Evolutionary conservation across 2,329 filamentous ascomycete species (phyloP).

Genomic region (Penicillium sp.): DNA sequence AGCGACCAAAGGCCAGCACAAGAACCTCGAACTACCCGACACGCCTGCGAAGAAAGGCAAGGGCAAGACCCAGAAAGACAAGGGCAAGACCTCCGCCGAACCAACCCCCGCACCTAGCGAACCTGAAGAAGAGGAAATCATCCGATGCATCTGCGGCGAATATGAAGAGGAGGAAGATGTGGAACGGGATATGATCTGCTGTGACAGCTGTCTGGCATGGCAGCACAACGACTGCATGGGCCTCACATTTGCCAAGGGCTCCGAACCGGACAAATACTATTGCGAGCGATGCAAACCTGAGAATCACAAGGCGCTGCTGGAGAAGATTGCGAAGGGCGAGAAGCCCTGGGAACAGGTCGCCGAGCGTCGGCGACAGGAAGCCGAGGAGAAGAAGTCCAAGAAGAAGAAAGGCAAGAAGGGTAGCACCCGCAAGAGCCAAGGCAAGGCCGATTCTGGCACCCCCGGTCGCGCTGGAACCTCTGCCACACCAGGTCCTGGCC

Average conservation of each 20-base stretch:
- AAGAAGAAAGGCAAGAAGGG: slow-evolving; percentile 53
- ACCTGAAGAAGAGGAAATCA: slow-evolving; percentile 66
- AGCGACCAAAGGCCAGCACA: slow-evolving; percentile 95
- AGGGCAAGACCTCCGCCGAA: slow-evolving; percentile 46
- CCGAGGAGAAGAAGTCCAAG: slow-evolving; percentile 53
- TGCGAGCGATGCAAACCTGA: slow-evolving; percentile 86
- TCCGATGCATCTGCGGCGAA: slow-evolving; percentile 88
- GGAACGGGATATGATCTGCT: slow-evolving; percentile 90
- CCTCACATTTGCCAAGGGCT: slow-evolving; percentile 67
- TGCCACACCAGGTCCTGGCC: slow-evolving; percentile 23
- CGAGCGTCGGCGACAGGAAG: slow-evolving; percentile 58
- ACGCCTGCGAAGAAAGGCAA: slow-evolving; percentile 45
- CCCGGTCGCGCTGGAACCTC: slow-evolving; percentile 32
- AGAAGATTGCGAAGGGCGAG: slow-evolving; percentile 72
- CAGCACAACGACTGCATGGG: slow-evolving; percentile 97
- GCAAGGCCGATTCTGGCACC: slow-evolving; percentile 44
- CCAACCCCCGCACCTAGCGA: slow-evolving; percentile 43
- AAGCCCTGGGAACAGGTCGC: slow-evolving; percentile 76
- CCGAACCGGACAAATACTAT: slow-evolving; percentile 78
- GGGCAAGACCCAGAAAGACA: slow-evolving; percentile 45
- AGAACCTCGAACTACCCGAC: slow-evolving; percentile 72
- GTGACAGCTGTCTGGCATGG: slow-evolving; percentile 88
- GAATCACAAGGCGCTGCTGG: slow-evolving; percentile 74
- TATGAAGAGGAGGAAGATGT: slow-evolving; percentile 80
- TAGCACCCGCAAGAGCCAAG: slow-evolving; percentile 59